These are phyloP conservation scores for Exserohilum rostratum DNA, from an alignment of 2,329 filamentous ascomycete species.

Conservation along the genomic window DNA sequence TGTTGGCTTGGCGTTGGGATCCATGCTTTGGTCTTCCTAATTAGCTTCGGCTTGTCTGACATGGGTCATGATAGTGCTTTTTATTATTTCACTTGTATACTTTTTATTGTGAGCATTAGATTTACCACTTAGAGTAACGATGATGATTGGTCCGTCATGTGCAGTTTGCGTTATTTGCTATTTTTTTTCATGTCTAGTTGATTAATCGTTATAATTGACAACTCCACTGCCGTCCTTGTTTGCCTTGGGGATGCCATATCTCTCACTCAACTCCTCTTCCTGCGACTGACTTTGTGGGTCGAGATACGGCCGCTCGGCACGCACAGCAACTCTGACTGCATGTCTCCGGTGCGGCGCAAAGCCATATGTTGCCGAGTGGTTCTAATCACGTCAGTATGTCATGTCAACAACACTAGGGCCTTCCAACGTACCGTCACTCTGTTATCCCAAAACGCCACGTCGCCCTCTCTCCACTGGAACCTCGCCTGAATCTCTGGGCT, in stretches of 20 bases:
- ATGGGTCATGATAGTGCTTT: background rate
- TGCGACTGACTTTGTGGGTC: conserved; percentile 57
- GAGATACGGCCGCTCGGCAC: conserved; percentile 56
- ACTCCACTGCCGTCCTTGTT: conserved; percentile 63
- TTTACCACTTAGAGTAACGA: conserved; percentile 6
- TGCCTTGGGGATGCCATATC: conserved; percentile 57
- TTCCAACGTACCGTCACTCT: conserved; percentile 62
- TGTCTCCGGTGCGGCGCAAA: conserved; percentile 64
- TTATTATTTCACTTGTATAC: conserved; percentile 1
- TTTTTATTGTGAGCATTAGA: conserved; percentile 4
- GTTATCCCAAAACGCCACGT: conserved; percentile 74
- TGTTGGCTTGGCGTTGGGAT: conserved; percentile 7
- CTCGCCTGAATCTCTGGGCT: conserved; percentile 73
- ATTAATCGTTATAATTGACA: conserved; percentile 63
- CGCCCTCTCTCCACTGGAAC: conserved; percentile 68
- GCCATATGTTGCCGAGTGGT: conserved; percentile 62
- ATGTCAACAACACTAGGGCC: background rate
- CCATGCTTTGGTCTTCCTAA: background rate
- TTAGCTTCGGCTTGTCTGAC: background rate
- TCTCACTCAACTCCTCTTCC: conserved; percentile 59
- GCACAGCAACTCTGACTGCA: conserved; percentile 57
- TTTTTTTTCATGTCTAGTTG: background rate
- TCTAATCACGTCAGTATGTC: conserved; percentile 42
- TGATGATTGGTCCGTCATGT: background rate
- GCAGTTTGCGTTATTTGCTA: background rate